These are phyloP conservation scores for Mikania micrantha DNA, from an alignment of 129 eudicot genomes.

Conservation along the genomic window DNA sequence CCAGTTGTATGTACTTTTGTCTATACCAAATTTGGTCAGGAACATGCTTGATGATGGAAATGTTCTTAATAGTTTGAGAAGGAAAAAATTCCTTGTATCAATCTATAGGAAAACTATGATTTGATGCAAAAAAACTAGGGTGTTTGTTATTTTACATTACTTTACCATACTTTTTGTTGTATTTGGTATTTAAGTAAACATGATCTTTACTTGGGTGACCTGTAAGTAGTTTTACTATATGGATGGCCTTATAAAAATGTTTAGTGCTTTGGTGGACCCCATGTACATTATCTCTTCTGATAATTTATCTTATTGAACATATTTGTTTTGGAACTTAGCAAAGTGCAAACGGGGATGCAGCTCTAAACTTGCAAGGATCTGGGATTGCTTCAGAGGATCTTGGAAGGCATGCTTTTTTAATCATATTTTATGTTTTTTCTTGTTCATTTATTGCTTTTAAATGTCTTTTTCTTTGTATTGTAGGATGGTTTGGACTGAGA, in stretches of 20 bases:
- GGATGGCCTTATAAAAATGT: neutral
- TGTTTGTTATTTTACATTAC: neutral
- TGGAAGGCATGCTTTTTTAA: conserved; percentile 36
- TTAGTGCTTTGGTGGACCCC: neutral
- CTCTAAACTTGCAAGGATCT: conserved; percentile 12
- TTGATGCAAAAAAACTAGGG: neutral
- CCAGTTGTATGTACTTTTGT: neutral
- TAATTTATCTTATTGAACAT: conserved; percentile 6
- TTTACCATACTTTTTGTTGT: neutral
- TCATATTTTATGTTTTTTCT: neutral
- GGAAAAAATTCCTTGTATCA: neutral
- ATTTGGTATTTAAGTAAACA: neutral
- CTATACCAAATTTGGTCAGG: neutral
- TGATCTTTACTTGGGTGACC: neutral
- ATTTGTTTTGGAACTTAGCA: conserved; percentile 26
- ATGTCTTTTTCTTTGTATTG: neutral
- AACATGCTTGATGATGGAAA: neutral
- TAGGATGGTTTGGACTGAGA: conserved; percentile 85
- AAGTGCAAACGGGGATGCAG: conserved; percentile 17
- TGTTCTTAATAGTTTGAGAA: neutral
- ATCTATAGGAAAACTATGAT: neutral
- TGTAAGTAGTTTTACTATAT: neutral
- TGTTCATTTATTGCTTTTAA: neutral
- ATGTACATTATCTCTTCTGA: neutral
- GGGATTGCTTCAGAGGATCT: conserved; percentile 28